These are phyloP conservation scores for Exophiala bonariae DNA, from an alignment of 2,329 filamentous ascomycete species.

Conservation along the genomic window DNA sequence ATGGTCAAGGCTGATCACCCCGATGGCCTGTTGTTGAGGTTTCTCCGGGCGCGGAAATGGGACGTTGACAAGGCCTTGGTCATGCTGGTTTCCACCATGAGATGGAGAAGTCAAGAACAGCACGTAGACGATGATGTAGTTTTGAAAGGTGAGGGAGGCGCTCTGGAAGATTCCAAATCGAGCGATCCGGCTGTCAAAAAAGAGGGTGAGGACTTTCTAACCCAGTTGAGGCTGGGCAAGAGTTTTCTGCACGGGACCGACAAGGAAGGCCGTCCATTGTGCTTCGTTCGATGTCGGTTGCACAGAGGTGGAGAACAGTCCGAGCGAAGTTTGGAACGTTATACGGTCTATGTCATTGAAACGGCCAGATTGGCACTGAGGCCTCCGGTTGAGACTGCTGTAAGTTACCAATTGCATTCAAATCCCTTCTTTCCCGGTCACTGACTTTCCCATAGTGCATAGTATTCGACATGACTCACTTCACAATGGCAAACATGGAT, in stretches of 20 bases:
- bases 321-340: conserved; percentile 78
- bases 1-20: conserved; percentile 97
- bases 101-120: conserved; percentile 82
- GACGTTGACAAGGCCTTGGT: conserved; percentile 88
- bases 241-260: conserved; percentile 88
- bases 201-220: conserved; percentile 73
- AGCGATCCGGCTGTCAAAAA: conserved; percentile 64
- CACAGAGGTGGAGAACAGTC: conserved; percentile 82
- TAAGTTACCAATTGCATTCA: conserved; percentile 56
- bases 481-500: conserved; percentile 96
- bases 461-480: conserved; percentile 93
- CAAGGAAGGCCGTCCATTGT: conserved; percentile 81
- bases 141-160: conserved; percentile 68
- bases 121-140: conserved; percentile 89
- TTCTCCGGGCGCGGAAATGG: conserved; percentile 90
- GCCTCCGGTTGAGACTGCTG: conserved; percentile 84
- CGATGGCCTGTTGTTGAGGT: conserved; percentile 78
- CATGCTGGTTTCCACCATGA: conserved; percentile 93
- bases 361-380: conserved; percentile 81
- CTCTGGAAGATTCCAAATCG: conserved; percentile 61
- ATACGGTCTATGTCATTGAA: conserved; percentile 93
- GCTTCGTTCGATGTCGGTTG: conserved; percentile 77
- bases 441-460: conserved; percentile 62
- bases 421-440: neutral
- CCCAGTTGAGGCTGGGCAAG: conserved; percentile 85